Evolutionary conservation across 169 alveolate species (phyloP).

Genomic region (Cryptosporidium meleagridis): DNA sequence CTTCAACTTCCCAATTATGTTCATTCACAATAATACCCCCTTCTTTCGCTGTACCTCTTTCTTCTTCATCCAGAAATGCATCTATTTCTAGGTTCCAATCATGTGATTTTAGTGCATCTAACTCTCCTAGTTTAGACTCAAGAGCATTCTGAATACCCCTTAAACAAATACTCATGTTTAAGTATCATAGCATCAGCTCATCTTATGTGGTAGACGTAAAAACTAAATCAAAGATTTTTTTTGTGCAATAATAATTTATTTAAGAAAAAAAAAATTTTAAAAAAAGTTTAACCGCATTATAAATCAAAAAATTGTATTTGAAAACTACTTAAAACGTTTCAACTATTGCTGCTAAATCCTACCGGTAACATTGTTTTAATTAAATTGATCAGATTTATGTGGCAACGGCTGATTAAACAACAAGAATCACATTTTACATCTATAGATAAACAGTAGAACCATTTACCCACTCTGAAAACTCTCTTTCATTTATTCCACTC

Average conservation of each 20-base stretch:
- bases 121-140: constrained; percentile 24
- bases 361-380: neutral
- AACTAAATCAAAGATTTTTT: neutral
- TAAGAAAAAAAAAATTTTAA: no score
- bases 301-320: no score
- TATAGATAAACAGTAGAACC: constrained; percentile 78
- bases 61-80: neutral
- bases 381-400: neutral
- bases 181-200: neutral
- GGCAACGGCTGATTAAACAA: neutral
- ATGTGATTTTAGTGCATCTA: constrained; percentile 23
- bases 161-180: constrained; percentile 21
- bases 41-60: neutral
- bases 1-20: constrained; percentile 5
- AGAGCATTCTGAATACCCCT: constrained; percentile 48
- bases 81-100: constrained; percentile 2
- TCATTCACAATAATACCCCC: neutral
- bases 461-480: constrained; percentile 90
- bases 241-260: neutral
- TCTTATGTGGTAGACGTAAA: neutral
- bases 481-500: constrained; percentile 90
- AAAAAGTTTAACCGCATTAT: neutral
- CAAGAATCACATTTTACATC: neutral
- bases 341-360: neutral
- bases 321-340: neutral